Conservation (phyloP, 768 basidiomycete species). For the Boletus rubropictus region DNA sequence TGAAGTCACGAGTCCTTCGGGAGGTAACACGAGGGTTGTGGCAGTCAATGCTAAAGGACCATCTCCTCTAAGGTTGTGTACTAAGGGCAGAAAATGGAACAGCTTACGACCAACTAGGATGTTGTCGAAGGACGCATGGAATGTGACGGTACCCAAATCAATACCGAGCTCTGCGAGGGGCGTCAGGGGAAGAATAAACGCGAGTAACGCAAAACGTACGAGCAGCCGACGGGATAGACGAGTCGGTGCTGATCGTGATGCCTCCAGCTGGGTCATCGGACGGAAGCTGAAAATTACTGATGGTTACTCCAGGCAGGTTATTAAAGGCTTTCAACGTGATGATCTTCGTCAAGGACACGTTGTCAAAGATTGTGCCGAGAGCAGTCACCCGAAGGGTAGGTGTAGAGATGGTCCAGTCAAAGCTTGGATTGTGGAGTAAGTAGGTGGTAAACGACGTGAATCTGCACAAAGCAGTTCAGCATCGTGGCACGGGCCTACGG, state of each 20-base stretch:
- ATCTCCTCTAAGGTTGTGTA: background rate
- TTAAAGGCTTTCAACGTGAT: slow-evolving; percentile 68
- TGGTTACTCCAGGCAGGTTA: slow-evolving; percentile 61
- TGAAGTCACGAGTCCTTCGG: slow-evolving; percentile 41
- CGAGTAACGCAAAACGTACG: slow-evolving; percentile 39
- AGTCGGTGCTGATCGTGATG: slow-evolving; percentile 64
- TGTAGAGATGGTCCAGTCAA: slow-evolving; percentile 69
- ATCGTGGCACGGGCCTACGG: background rate
- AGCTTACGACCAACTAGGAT: slow-evolving; percentile 56
- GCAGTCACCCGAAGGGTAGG: slow-evolving; percentile 56
- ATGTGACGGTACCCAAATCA: slow-evolving; percentile 57
- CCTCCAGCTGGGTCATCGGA: slow-evolving; percentile 63
- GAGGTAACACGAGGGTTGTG: slow-evolving; percentile 43
- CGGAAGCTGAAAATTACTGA: slow-evolving; percentile 66
- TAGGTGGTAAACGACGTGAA: slow-evolving; percentile 65
- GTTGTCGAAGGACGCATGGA: slow-evolving; percentile 55
- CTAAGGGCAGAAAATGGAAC: background rate
- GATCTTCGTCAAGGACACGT: slow-evolving; percentile 54
- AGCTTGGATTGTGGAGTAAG: slow-evolving; percentile 56
- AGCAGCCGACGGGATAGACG: slow-evolving; percentile 57
- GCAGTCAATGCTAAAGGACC: slow-evolving; percentile 45
- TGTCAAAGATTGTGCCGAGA: slow-evolving; percentile 64
- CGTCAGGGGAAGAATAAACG: slow-evolving; percentile 10
- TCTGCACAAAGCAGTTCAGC: slow-evolving; percentile 23
- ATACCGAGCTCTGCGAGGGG: slow-evolving; percentile 55